Percentiles rank a stretch among this genome's conserved stretches.
Conservation (phyloP, 108 stramenopile genomes). For the Mediolabrus comicus region DNA sequence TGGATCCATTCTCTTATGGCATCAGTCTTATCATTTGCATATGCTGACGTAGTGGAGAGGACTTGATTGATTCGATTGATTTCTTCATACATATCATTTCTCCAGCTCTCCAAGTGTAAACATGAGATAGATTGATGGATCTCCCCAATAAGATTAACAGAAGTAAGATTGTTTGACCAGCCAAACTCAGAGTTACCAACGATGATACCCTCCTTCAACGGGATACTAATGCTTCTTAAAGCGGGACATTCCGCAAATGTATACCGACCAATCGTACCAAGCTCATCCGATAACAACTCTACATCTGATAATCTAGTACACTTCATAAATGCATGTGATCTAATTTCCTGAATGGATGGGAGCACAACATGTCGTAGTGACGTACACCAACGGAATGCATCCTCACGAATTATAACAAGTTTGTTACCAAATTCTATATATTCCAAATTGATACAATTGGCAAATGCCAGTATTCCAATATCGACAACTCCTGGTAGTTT, state of each 20-base stretch:
- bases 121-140: not conserved
- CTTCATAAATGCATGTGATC: slow-evolving; percentile 1
- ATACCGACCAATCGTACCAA: not conserved
- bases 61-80: not conserved
- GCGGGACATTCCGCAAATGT: not conserved
- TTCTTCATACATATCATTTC: not conserved
- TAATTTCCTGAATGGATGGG: not conserved
- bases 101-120: slow-evolving; percentile 1
- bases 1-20: not conserved
- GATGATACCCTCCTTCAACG: not conserved
- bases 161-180: not conserved
- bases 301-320: not conserved
- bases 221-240: not conserved
- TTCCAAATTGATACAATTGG: not conserved
- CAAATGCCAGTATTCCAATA: not conserved
- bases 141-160: not conserved
- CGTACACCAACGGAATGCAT: not conserved
- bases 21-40: not conserved
- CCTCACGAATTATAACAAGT: not conserved
- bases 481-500: not conserved
- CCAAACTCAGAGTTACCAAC: not conserved
- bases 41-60: not conserved
- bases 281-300: not conserved
- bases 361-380: not conserved
- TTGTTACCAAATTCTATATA: not conserved